Base-by-base conservation (phyloP, 1,284 basidiomycete genomes). In the Puccinia hordei region DNA sequence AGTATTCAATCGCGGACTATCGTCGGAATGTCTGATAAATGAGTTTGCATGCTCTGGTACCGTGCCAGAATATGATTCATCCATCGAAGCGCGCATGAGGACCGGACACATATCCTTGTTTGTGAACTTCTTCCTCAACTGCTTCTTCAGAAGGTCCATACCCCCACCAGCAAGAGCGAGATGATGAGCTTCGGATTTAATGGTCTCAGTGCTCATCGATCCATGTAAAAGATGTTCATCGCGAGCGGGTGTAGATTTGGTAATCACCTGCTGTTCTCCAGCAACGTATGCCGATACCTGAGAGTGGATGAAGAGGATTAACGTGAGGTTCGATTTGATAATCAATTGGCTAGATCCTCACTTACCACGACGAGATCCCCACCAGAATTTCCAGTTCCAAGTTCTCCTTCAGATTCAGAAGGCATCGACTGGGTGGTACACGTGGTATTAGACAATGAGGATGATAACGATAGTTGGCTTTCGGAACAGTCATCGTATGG, bases 151-250 rank as follows among this genome's bases (percentile, higher is more conserved):
- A 19, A 79, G 57, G n/a, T 59, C 68, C 55, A 71, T 63, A 24
- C 77, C 77, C 24, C 55, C 66, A 38, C 41, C 30, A 24, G 53
- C 17, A 63, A 57, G 66, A 72, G 33, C 41, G n/a, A 69, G 66
- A 38, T 38, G 77, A 72, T 72, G 66, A 19, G 57, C 59, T 72
- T 79, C 77, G 35, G 78, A 80, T 63, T 80, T 80, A 49, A 80
- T 80, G 35, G 78, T 80, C 63, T 80, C 78, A 19, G 46, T 66
- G 41, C 78, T 80, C 46, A 80, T 41, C 2, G 78, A 80, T 66
- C 71, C 69, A 57, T 80, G 78, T 68, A 77, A 55, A 13, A 41
- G 44, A 41, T 77, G 74, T 38, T 68, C 53, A 51, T 77, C 19
- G 44, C 24, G 35, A 44, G 19, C n/a, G 27, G 57, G 24, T n/a